Base-by-base conservation (phyloP, 805 yeast species). In the Cyberlindnera sargentensis region DNA sequence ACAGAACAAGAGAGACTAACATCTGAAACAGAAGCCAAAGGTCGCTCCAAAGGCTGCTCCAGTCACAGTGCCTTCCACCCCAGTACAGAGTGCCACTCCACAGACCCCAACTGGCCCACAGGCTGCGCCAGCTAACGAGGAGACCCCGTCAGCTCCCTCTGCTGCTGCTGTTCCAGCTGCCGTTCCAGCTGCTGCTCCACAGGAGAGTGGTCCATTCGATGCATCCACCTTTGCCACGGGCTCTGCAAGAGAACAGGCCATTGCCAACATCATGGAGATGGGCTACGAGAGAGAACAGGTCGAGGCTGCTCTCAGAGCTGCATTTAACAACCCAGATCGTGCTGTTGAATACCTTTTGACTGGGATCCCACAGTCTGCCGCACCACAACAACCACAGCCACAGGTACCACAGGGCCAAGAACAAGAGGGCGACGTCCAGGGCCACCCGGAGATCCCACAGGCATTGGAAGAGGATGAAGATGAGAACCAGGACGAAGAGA, bases 291-390 rank as follows among this genome's bases (percentile, higher is more conserved):
- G 95, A 55, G 75, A 78, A 15, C 86, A 87, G 60, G 96, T 88
- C 26, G 95, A 87, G 65, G 76, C 80, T 37, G 99, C 99, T 0
- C 69, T 93, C 61, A 80, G 95, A 55, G 95, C 96, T 11, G 98
- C 99, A 1, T 93, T 80, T 69, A 91, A 91, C 67, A 90, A 93
- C 65, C 98, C 99, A 23, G 98, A 91, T 62, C 80, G 99, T 57
- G 99, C 99, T 0, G 98, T 93, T 10, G 99, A 93, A 62, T 90
- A 91, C 62, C 71, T 93, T 40, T 69, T 93, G 51, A 87, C 90
- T 38, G 98, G 97, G 3, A 77, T 91, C 36, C 96, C 96, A 24
- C 91, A 82, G 56, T 62, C 74, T 37, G 47, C 64, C 49, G 67
- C 60, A 15, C 67, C 64, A 38, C 56, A 58, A 26, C 51, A 57